phyloP scores from a whole-genome alignment of 495 filamentous ascomycete genomes.

The Antarctomyces pellizariae region DNA sequence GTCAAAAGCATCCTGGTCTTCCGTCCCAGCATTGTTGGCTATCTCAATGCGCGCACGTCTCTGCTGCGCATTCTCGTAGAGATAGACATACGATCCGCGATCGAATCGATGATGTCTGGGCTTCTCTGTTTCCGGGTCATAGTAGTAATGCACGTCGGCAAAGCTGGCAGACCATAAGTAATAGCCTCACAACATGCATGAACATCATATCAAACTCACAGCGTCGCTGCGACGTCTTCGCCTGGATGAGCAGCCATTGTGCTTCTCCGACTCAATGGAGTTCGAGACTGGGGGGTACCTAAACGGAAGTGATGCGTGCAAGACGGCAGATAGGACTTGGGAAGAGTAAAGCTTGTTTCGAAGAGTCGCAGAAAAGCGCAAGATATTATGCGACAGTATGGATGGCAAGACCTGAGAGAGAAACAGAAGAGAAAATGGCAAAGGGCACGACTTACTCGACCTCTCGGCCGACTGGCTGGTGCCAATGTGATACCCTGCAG shows the following conservation, averaged over 20 bases:
- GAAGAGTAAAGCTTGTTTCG: too few species aligned
- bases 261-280: too few species aligned
- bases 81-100: constrained; percentile 70
- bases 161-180: constrained; percentile 30
- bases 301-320: too few species aligned
- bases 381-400: too few species aligned
- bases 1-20: constrained; percentile 76
- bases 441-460: too few species aligned
- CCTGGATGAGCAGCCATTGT: constrained; percentile 56
- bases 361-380: too few species aligned
- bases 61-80: constrained; percentile 51
- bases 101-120: constrained; percentile 72
- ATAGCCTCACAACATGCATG: not conserved
- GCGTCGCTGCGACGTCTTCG: constrained; percentile 55
- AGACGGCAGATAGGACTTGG: too few species aligned
- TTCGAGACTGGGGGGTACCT: too few species aligned
- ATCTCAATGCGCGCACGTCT: constrained; percentile 55
- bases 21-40: constrained; percentile 65
- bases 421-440: too few species aligned
- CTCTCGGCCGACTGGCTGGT: too few species aligned
- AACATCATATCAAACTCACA: constrained; percentile 30
- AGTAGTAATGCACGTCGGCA: constrained; percentile 78
- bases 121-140: constrained; percentile 41
- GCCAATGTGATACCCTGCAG: too few species aligned
- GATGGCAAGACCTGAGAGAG: too few species aligned